phyloP scores from a whole-genome alignment of 192 early-diverging fungal species.

The Chytriomyces hyalinus region DNA sequence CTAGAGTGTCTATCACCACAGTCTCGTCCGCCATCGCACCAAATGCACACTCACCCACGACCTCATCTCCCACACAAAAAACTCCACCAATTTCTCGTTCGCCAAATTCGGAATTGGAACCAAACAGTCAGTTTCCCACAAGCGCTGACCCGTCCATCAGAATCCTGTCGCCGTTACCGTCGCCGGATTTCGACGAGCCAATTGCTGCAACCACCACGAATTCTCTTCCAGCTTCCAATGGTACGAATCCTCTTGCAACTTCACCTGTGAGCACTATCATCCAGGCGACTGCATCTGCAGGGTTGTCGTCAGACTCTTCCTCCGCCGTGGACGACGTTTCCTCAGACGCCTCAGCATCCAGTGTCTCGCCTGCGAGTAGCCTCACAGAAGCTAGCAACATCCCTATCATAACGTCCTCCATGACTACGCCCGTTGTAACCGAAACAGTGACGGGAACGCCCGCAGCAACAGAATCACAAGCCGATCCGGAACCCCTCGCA shows the following conservation, averaged over 20 bases:
- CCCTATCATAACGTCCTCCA: not conserved
- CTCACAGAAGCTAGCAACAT: not conserved
- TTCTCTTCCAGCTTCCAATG: not conserved
- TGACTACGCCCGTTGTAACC: not conserved
- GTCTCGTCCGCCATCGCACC: not conserved
- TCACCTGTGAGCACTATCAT: too few relatives aligned
- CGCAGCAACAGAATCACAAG: not conserved
- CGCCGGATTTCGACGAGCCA: not conserved
- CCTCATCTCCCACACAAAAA: not conserved
- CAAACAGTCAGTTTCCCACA: too few relatives aligned
- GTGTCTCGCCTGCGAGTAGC: not conserved
- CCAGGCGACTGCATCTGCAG: too few relatives aligned
- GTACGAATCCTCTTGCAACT: too few relatives aligned
- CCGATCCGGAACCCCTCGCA: not conserved
- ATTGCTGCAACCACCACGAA: not conserved
- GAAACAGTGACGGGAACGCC: not conserved
- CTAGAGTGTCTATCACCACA: not conserved
- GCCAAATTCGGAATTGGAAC: not conserved
- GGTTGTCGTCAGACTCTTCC: too few relatives aligned
- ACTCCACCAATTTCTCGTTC: conserved; percentile 5
- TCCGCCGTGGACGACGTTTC: not conserved
- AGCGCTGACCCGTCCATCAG: too few relatives aligned
- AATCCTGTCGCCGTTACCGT: too few relatives aligned
- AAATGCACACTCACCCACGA: not conserved
- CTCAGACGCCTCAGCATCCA: not conserved